Conservation (phyloP, 2,329 filamentous ascomycete species). For the Celoporthe dispersa region DNA sequence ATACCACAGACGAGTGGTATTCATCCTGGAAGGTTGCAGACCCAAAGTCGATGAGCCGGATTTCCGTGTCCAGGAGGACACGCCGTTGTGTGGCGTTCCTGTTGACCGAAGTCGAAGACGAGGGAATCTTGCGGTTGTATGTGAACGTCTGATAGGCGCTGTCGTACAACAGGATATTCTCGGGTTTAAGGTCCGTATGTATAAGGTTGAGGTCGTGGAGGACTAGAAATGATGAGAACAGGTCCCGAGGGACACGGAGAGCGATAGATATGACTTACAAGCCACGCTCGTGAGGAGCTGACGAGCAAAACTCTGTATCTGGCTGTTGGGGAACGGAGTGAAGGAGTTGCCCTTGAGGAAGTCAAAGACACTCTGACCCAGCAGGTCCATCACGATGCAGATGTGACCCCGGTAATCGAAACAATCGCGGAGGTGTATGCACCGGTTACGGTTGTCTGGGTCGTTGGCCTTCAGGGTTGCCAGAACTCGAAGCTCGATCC, state of each 20-base stretch:
- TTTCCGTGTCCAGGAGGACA: slow-evolving; percentile 71
- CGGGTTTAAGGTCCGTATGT: slow-evolving; percentile 79
- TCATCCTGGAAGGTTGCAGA: slow-evolving; percentile 75
- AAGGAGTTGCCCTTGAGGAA: slow-evolving; percentile 96
- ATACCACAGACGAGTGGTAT: slow-evolving; percentile 73
- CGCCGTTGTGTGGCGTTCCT: slow-evolving; percentile 66
- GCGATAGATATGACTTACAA: slow-evolving; percentile 64
- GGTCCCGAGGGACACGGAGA: not conserved
- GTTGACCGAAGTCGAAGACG: slow-evolving; percentile 63
- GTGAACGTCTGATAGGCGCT: slow-evolving; percentile 71
- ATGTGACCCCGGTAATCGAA: slow-evolving; percentile 98
- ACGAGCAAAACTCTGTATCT: slow-evolving; percentile 95
- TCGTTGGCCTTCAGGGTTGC: slow-evolving; percentile 93
- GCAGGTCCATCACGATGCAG: slow-evolving; percentile 76
- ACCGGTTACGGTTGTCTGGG: slow-evolving; percentile 88
- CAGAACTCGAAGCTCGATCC: slow-evolving; percentile 91
- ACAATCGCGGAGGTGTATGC: slow-evolving; percentile 94
- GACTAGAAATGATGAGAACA: slow-evolving; percentile 57
- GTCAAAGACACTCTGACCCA: slow-evolving; percentile 97
- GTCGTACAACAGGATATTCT: slow-evolving; percentile 71
- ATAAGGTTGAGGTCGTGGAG: slow-evolving; percentile 97
- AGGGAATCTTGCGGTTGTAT: slow-evolving; percentile 71
- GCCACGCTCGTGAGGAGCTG: slow-evolving; percentile 98
- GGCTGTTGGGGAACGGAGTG: slow-evolving; percentile 95
- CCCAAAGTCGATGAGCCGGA: slow-evolving; percentile 72